These are phyloP conservation scores for Periconia sp. DNA, from an alignment of 2,329 filamentous ascomycete genomes.

Conservation along the genomic window DNA sequence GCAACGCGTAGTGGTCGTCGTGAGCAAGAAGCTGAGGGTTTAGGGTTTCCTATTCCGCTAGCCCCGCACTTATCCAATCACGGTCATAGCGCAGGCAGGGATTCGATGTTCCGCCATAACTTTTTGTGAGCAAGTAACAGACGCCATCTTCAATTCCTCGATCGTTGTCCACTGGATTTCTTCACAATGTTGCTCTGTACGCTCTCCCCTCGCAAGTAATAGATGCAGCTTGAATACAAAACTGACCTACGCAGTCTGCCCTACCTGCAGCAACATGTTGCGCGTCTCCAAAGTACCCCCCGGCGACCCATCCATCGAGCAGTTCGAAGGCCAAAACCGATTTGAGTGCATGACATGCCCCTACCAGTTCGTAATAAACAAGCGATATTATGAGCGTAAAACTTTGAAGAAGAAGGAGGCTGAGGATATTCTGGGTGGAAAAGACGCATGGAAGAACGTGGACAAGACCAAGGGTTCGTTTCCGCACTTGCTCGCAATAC, in stretches of 20 bases:
- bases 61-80: conserved; percentile 30
- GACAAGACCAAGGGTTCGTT: conserved; percentile 69
- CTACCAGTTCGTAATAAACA: conserved; percentile 81
- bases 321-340: conserved; percentile 63
- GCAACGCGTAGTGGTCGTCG: background rate
- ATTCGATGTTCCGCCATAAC: conserved; percentile 26
- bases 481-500: background rate
- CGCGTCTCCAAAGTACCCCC: conserved; percentile 62
- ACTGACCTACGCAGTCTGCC: conserved; percentile 61
- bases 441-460: conserved; percentile 87
- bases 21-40: background rate
- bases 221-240: background rate
- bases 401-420: conserved; percentile 80
- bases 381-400: conserved; percentile 79
- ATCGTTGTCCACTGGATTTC: background rate
- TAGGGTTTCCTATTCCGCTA: background rate
- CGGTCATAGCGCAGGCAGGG: conserved; percentile 14
- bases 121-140: conserved; percentile 17
- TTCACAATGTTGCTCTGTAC: conserved; percentile 67
- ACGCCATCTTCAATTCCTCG: background rate
- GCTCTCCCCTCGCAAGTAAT: conserved; percentile 10
- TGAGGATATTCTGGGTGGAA: conserved; percentile 87
- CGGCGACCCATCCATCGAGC: conserved; percentile 41
- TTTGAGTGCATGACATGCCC: conserved; percentile 96
- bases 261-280: conserved; percentile 80